phyloP scores from a whole-genome alignment of 2,329 filamentous ascomycete species.

The Botryotinia globosa region DNA sequence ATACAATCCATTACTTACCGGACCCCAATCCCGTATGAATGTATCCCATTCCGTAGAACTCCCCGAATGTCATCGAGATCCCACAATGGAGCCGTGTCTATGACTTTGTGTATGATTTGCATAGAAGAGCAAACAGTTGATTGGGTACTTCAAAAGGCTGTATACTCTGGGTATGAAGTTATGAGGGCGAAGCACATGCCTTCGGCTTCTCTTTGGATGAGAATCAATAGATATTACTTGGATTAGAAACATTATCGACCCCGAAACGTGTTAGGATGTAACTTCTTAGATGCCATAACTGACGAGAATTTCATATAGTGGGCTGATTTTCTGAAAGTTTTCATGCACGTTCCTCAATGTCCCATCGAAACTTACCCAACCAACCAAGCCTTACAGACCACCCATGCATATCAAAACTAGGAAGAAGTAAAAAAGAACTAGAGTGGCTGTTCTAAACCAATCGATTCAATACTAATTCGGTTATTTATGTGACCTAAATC shows the following conservation, averaged over 20 bases:
- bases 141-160: background rate
- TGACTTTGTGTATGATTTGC: background rate
- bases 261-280: background rate
- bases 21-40: constrained; percentile 2
- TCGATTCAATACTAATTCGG: background rate
- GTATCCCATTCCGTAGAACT: background rate
- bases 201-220: background rate
- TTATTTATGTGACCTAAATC: background rate
- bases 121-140: background rate
- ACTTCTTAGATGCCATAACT: constrained; percentile 12
- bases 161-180: constrained; percentile 3
- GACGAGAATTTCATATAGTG: constrained; percentile 16
- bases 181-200: background rate
- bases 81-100: background rate
- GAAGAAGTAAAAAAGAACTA: background rate
- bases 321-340: constrained; percentile 12
- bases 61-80: constrained; percentile 13
- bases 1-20: background rate
- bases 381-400: background rate
- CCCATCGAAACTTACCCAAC: background rate
- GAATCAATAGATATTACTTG: background rate
- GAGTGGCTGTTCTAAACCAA: background rate
- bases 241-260: background rate
- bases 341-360: constrained; percentile 12
- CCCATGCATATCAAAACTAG: background rate